Base-by-base conservation (phyloP, 2,329 filamentous ascomycete genomes). In the Phialophora tarda region DNA sequence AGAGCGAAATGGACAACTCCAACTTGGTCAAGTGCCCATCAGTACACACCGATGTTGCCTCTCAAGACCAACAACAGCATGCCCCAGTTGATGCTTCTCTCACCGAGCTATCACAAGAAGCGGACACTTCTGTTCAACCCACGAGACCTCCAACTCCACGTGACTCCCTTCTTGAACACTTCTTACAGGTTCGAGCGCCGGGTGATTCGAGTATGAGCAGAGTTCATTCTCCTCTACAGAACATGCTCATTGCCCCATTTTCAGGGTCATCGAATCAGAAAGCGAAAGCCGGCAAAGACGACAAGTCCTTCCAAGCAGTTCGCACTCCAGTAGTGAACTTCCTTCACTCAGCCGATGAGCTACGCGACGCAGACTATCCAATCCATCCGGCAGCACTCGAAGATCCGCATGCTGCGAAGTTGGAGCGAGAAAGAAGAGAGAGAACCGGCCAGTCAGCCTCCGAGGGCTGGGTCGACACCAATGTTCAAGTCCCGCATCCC, bases 111-210 rank as follows among this genome's bases (percentile, higher is more conserved):
- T 21, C 38, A 30, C 12, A n/a, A 34, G 32, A 30, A 59, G 56
- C 53, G 14, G 21, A 48, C 3, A 34, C 59, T 17, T 23, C 34
- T 21, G n/a, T 44, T 32, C 21, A 3, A 23, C 12, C 10, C 24
- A 23, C 14, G n/a, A 26, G 24, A n/a, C 10, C 21, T 23, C 10
- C 17, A n/a, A 14, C 38, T 14, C 41, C 56, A 54, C 17, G 56
- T 21, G 17, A 55, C n/a, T 32, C 91, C 66, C 91, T 97, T 76
- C 98, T 99, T 71, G 83, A 88, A 8, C 90, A 95, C 73, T 81
- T 97, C 47, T 97, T 95, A 93, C 94, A 93, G 10, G 87, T 97
- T 65, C 91, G 88, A 75, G 91, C 92, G 0, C 91, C 92, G 2
- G 95, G 93, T 3, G 94, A 98, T 76, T 90, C 92, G 71, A 91